Percentiles rank a stretch among this genome's conserved stretches.
Conservation (phyloP, 2,329 filamentous ascomycete species). For the Pseudocercospora macadamiae region DNA sequence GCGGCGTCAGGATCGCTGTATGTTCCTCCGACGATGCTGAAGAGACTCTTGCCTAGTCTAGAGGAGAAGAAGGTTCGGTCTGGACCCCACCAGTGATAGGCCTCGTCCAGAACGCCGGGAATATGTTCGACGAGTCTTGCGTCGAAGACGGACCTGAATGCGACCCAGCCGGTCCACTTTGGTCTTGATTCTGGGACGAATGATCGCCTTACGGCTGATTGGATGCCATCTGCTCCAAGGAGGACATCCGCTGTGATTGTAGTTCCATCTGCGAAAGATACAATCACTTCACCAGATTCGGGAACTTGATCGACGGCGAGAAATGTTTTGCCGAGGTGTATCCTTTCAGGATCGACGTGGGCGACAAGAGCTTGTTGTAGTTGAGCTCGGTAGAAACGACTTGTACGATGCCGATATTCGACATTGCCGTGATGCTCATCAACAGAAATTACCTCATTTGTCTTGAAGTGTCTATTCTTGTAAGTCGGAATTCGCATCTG, state of each 20-base stretch:
- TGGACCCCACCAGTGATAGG: conserved; percentile 38
- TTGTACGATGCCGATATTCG: conserved; percentile 39
- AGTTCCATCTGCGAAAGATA: conserved; percentile 39
- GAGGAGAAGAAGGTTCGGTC: conserved; percentile 39
- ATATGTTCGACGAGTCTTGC: conserved; percentile 39
- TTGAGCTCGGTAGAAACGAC: conserved; percentile 42
- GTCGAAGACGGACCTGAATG: conserved; percentile 43
- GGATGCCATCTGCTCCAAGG: conserved; percentile 43
- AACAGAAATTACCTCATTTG: conserved; percentile 41
- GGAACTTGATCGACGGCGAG: conserved; percentile 16
- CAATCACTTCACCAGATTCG: conserved; percentile 25
- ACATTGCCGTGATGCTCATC: conserved; percentile 38
- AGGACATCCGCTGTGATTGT: conserved; percentile 37
- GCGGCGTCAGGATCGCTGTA: conserved; percentile 22
- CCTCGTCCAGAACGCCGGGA: conserved; percentile 40
- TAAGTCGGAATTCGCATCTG: background rate
- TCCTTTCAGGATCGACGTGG: conserved; percentile 35
- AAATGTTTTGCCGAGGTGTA: conserved; percentile 40
- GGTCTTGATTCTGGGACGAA: conserved; percentile 37
- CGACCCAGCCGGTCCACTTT: conserved; percentile 44
- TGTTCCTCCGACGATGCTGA: conserved; percentile 38
- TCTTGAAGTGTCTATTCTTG: conserved; percentile 39
- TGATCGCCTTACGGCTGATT: conserved; percentile 36
- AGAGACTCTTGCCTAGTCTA: conserved; percentile 32
- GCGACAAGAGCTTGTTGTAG: conserved; percentile 40